A percentile compares a stretch with the other conserved stretches of the same genome.
Evolutionary conservation across 352 stramenopile species (phyloP).

Genomic region (Blastocystis sp.): DNA sequence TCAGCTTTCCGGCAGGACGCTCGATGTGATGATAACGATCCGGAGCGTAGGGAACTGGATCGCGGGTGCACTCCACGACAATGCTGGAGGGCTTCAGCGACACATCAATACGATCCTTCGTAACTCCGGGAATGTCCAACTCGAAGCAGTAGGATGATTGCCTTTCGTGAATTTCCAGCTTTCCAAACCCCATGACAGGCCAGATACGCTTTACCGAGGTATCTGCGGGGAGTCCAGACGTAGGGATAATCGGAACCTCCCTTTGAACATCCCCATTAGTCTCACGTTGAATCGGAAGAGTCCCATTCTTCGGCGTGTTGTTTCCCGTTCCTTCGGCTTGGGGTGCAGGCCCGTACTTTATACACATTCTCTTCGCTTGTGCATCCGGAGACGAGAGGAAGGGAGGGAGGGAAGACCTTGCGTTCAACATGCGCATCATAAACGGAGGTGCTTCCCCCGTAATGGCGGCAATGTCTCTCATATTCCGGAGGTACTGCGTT

Average conservation of each 20-base stretch:
- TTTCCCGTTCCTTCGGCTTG: neutral
- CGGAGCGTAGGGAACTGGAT: neutral
- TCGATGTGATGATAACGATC: neutral
- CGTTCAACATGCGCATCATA: neutral
- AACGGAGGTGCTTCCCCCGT: slow-evolving; percentile 5
- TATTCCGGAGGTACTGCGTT: neutral
- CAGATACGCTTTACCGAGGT: neutral
- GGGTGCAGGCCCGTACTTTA: neutral
- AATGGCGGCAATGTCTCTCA: neutral
- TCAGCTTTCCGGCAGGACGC: slow-evolving; percentile 2
- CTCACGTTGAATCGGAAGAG: no score
- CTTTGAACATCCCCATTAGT: no score
- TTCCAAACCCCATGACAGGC: slow-evolving; percentile 59
- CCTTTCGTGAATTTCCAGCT: slow-evolving; percentile 10
- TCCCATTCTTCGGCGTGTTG: neutral
- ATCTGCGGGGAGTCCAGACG: no score
- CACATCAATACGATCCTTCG: slow-evolving; percentile 43
- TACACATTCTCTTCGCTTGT: no score
- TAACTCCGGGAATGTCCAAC: slow-evolving; percentile 39
- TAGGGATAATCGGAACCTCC: no score
- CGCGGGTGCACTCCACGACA: slow-evolving; percentile 34
- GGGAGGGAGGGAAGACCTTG: neutral
- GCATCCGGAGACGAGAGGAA: neutral
- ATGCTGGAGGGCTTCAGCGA: slow-evolving; percentile 25
- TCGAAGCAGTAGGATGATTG: neutral